These are phyloP conservation scores for Fomes fomentarius DNA, from an alignment of 1,284 basidiomycete genomes.

Conservation along the genomic window DNA sequence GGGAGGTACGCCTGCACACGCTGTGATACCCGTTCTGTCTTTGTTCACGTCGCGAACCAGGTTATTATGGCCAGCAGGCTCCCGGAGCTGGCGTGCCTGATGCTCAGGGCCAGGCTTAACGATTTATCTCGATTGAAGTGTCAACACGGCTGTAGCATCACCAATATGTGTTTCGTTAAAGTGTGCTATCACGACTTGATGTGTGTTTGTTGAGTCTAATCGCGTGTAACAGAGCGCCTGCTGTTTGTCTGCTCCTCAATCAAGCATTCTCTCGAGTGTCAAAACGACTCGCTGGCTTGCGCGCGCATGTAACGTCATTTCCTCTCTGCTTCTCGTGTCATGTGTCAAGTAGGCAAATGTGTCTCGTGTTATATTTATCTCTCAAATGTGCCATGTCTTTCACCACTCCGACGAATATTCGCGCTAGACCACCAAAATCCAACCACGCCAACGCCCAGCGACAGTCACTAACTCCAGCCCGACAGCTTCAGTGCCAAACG, in stretches of 20 bases:
- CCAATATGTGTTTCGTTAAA: constrained; percentile 28
- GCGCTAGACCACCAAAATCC: no score
- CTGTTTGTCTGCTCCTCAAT: no score
- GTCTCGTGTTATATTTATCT: constrained; percentile 19
- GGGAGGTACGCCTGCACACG: constrained; percentile 60
- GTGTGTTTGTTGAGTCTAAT: constrained; percentile 14
- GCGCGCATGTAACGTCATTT: constrained; percentile 6
- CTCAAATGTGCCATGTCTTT: constrained; percentile 2
- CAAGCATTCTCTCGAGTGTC: neutral
- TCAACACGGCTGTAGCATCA: constrained; percentile 29
- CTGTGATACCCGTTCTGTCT: no score
- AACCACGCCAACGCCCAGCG: no score
- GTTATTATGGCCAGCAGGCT: constrained; percentile 78
- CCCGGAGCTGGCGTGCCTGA: constrained; percentile 57
- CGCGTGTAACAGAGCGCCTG: constrained; percentile 14
- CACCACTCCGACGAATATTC: no score
- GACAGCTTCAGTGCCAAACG: no score
- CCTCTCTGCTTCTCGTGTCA: constrained; percentile 1
- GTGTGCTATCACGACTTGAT: constrained; percentile 26
- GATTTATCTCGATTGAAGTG: constrained; percentile 15
- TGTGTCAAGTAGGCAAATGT: constrained; percentile 18
- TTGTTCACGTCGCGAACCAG: constrained; percentile 40
- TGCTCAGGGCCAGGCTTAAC: constrained; percentile 61
- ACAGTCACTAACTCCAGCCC: no score
- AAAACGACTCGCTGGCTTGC: no score